Conservation (phyloP, 2,329 filamentous ascomycete species). For the Rugonectria rugulosa region DNA sequence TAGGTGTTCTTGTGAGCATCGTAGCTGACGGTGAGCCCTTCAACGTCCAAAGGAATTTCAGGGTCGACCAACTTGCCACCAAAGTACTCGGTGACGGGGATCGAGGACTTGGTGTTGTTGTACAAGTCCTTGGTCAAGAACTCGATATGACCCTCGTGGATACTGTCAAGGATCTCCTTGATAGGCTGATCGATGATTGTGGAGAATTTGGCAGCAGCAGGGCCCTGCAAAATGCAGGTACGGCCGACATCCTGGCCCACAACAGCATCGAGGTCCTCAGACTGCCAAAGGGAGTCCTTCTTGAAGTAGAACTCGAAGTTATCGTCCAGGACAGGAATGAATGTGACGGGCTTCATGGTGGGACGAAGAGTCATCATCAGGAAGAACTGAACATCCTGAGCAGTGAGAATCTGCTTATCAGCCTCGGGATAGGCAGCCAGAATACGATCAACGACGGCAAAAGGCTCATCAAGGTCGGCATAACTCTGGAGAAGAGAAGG, state of each 20-base stretch:
- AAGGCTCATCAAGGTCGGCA: slow-evolving; percentile 85
- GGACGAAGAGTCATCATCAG: slow-evolving; percentile 89
- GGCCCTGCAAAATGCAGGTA: slow-evolving; percentile 95
- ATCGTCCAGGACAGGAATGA: slow-evolving; percentile 93
- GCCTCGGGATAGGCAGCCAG: slow-evolving; percentile 86
- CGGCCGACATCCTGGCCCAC: slow-evolving; percentile 95
- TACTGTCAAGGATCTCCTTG: slow-evolving; percentile 90
- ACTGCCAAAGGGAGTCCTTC: slow-evolving; percentile 99
- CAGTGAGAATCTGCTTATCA: slow-evolving; percentile 91
- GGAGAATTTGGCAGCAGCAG: slow-evolving; percentile 90
- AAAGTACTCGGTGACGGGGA: slow-evolving; percentile 93
- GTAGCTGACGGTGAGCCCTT: slow-evolving; percentile 84
- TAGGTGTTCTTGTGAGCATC: slow-evolving; percentile 83
- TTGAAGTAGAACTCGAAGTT: slow-evolving; percentile 99
- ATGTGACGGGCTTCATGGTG: slow-evolving; percentile 95
- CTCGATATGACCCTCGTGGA: slow-evolving; percentile 88
- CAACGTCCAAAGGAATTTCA: slow-evolving; percentile 77
- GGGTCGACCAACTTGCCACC: slow-evolving; percentile 83
- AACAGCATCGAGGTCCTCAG: slow-evolving; percentile 94
- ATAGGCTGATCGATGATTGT: slow-evolving; percentile 91
- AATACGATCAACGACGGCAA: slow-evolving; percentile 78
- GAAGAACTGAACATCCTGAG: slow-evolving; percentile 98
- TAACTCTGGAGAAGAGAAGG: slow-evolving; percentile 90
- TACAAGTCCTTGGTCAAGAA: slow-evolving; percentile 83
- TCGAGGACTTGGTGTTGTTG: slow-evolving; percentile 71